Base-by-base conservation (phyloP, 768 basidiomycete species). In the Lactarius sp. region DNA sequence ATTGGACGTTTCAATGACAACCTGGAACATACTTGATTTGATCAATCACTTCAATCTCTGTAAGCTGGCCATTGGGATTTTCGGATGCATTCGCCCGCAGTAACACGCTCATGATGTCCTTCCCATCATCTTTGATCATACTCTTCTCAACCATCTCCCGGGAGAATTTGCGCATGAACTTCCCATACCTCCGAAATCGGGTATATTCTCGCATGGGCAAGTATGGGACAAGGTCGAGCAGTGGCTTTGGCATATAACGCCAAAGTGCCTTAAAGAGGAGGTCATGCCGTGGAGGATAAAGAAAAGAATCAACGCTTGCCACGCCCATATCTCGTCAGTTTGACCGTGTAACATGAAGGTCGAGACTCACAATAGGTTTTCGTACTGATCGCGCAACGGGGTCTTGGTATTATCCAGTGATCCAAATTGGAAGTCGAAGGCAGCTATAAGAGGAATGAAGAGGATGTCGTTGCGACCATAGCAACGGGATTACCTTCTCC, bases 361-460 rank as follows among this genome's bases (percentile, higher is more conserved):
- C 13, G 3, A 22, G 14, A 8, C 71, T 16, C 53, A 71, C 71
- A 70, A 70, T 60, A 71, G 62, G 51, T 69, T 64, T 36, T 70
- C 68, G 54, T 68, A 68, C 16, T 67, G 65, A 18, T 70, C 54
- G 37, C 63, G 62, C 27, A 72, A 52, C 2, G 59, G 66, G 34
- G 61, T 72, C 20, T 68, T 18, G 9, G 56, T 44, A 27, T 71
- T 63, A 37, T 72, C 67, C 13, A 71, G 59, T 0, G 69, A 68
- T 8, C 69, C 67, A 14, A 68, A 69, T n/a, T 69, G 65, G 16
- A 68, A 68, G 44, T 66, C 67, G 53, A 71, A 71, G 14, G 66
- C 71, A 53, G 66, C 70, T 71, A 59, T 8, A 6, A 7, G 6
- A 20, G 34, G 10, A 51, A 8, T 16, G 1, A 20, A 18, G 27